Evolutionary conservation across 2,329 filamentous ascomycete genomes (phyloP), one percentile per base, ranked within the genome.

Genomic region (Microdochium trichocladiopsis): DNA sequence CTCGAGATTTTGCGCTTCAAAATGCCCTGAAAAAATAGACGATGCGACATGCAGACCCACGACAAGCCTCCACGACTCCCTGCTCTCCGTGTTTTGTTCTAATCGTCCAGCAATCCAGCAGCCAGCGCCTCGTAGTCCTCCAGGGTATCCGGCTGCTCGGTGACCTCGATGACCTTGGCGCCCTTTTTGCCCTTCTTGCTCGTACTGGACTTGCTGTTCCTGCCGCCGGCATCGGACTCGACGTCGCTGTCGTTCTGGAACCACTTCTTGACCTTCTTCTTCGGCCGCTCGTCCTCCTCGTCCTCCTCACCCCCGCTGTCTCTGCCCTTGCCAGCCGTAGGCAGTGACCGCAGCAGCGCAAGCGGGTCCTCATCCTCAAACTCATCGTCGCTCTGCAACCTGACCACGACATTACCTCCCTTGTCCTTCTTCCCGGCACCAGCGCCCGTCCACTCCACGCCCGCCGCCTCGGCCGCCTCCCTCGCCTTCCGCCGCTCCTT

Each of bases 101-200:
- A 61, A 53, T 65, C 63, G 55, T 81, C 80, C 65, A 95, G 68
- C 67, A 94, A 69, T 3, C 86, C 87, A 47, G 86, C 80, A 51
- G 90, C 90, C 69, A 93, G 69, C 41, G 84, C 83, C 71, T 93
- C 88, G 60, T 91, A 75, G 68, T 92, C 88, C 67, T 90, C 86
- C 60, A 93, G 71, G 43, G 87, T 92, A 69, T 91, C 86, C 12
- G 87, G 88, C 71, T 90, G 84, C 50, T 84, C 78, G 14, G 76
- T 76, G 60, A 82, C 76, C 70, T 81, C 79, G 62, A 86, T 77
- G 48, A 83, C 77, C 69, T 77, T 72, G 63, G 70, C 73, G 45
- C 70, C 71, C 64, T 70, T 74, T 51, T 56, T 64, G 58, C 69
- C 71, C 59, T 65, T 67, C 60, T 67, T 68, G 50, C 59, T 66